Base-by-base conservation (phyloP, 768 basidiomycete genomes). In the Artomyces pyxidatus region DNA sequence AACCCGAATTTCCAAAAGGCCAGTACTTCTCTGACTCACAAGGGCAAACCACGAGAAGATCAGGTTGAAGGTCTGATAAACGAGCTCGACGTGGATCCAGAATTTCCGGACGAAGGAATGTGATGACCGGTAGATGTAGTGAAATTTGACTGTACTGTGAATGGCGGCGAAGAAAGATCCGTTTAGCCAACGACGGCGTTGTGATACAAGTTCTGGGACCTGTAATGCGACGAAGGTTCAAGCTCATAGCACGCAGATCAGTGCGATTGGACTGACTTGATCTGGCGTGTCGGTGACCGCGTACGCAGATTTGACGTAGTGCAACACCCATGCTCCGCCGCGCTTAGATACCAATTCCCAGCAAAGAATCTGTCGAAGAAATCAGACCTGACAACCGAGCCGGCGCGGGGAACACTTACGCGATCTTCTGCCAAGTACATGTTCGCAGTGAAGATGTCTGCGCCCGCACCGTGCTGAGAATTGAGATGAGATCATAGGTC, bases 311-410 rank as follows among this genome's bases (percentile, higher is more conserved):
- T 96, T 94, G 68, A 96, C 94, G 60, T 94, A 99, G 70, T 97
- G 93, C 62, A 99, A 67, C 39, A 88, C 81, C 95, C 95, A 97
- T 22, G 87, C 73, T 3, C 81, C 84, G 14, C 85, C 83, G 10
- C 92, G 80, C 61, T 97, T 98, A n/a, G 89, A 88, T 27, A 97
- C 94, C 21, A 98, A 77, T 64, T 97, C 94, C 92, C 93, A 97
- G 65, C 94, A 97, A 2, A 98, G 72, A 54, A 97, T 96, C 81
- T 82, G 50, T 17, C 39, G 42, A 63, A 46, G 10, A 11, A 21
- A 39, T 49, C 2, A 53, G 45, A 32, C 35, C n/a, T 43, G 23
- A 41, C 1, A 35, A 12, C 39, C 21, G 0, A 22, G 12, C 10
- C 19, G n/a, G 37, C 0, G 22, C 32, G 40, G 32, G 11, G 46